Evolutionary conservation across 2,329 filamentous ascomycete genomes (phyloP).

Genomic region (Penicillium olsonii): DNA sequence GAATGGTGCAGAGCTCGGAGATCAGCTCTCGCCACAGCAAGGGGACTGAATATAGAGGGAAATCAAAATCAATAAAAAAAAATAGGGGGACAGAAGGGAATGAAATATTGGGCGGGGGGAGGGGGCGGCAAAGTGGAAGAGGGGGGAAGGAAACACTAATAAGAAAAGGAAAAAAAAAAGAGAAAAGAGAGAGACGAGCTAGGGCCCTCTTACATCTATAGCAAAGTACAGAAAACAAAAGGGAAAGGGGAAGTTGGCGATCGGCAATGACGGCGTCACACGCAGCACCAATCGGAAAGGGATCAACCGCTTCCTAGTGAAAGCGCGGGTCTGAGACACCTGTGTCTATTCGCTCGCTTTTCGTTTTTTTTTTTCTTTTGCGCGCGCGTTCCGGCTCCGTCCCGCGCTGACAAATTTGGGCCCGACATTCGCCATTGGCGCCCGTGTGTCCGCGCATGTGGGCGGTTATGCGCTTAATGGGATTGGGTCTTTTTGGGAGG

Average conservation of each 20-base stretch:
- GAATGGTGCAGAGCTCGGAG: background rate
- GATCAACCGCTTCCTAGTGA: constrained; percentile 22
- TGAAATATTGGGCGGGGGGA: constrained; percentile 4
- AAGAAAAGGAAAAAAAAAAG: constrained; percentile 17
- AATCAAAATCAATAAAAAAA: constrained; percentile 14
- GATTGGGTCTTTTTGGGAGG: background rate
- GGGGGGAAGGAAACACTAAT: constrained; percentile 11
- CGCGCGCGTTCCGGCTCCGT: constrained; percentile 3
- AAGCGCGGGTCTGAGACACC: constrained; percentile 31
- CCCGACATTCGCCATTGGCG: constrained; percentile 8
- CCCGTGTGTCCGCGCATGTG: constrained; percentile 9
- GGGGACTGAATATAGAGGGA: background rate
- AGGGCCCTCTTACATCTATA: constrained; percentile 2
- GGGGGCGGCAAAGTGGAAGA: constrained; percentile 3
- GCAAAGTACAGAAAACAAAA: constrained; percentile 8
- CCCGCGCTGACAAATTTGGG: constrained; percentile 1
- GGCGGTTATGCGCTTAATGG: constrained; percentile 12
- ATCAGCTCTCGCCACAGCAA: background rate
- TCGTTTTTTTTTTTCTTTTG: constrained; percentile 1
- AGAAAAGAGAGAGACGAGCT: constrained; percentile 12
- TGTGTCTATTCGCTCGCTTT: constrained; percentile 5
- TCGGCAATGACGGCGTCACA: constrained; percentile 37
- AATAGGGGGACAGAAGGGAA: constrained; percentile 17
- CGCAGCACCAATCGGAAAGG: constrained; percentile 25
- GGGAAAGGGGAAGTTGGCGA: constrained; percentile 34